A percentile compares a stretch with the other conserved stretches of the same genome.
These are phyloP conservation scores for Fusarium concolor DNA, from an alignment of 2,329 filamentous ascomycete species.

Conservation along the genomic window DNA sequence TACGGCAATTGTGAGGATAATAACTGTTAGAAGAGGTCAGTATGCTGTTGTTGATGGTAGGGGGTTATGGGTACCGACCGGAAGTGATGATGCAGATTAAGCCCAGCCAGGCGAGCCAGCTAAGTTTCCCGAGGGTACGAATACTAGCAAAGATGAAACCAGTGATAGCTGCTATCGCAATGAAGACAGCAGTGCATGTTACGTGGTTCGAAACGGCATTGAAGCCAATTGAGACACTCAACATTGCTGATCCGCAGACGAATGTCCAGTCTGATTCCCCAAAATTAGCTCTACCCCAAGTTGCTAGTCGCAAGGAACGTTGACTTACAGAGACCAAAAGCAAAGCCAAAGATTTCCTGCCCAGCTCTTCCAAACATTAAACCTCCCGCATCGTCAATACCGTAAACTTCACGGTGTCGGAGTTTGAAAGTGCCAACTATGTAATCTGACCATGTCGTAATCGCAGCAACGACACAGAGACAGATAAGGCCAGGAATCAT, in stretches of 20 bases:
- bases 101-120: slow-evolving; percentile 49
- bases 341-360: slow-evolving; percentile 54
- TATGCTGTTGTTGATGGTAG: accelerated
- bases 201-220: slow-evolving; percentile 55
- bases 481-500: slow-evolving; percentile 61
- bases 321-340: slow-evolving; percentile 51
- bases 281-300: no score
- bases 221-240: slow-evolving; percentile 52
- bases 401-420: slow-evolving; percentile 62
- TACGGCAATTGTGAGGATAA: slow-evolving; percentile 39
- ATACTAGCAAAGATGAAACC: slow-evolving; percentile 49
- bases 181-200: slow-evolving; percentile 54
- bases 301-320: no score
- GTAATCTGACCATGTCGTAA: slow-evolving; percentile 62
- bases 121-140: slow-evolving; percentile 48
- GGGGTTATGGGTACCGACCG: background rate
- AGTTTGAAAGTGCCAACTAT: slow-evolving; percentile 64
- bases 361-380: slow-evolving; percentile 61
- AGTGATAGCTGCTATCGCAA: slow-evolving; percentile 48
- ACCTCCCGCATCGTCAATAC: slow-evolving; percentile 63
- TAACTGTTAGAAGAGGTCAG: slow-evolving; percentile 8
- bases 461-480: slow-evolving; percentile 54
- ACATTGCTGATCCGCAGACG: slow-evolving; percentile 19
- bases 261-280: slow-evolving; percentile 11
- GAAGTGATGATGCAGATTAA: slow-evolving; percentile 18